Conservation (phyloP, 805 yeast genomes). For the Kodamaea hsintzibuensis region DNA sequence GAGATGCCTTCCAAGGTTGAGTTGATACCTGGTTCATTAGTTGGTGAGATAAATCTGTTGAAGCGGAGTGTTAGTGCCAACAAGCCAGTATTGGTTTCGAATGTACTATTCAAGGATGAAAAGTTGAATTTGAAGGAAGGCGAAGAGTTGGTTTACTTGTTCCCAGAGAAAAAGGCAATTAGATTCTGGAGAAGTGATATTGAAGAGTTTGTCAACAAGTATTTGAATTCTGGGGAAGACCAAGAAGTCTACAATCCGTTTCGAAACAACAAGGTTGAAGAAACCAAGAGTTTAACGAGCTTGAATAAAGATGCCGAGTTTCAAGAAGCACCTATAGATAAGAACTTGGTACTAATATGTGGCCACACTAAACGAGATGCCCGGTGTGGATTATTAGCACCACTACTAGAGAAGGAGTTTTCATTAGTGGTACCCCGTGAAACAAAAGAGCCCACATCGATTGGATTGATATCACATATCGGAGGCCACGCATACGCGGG, state of each 20-base stretch:
- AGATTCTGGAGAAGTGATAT: conserved; percentile 33
- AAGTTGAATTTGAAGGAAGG: conserved; percentile 2
- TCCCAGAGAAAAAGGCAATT: conserved; percentile 54
- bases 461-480: conserved; percentile 70
- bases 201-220: conserved; percentile 40
- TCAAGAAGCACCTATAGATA: background rate
- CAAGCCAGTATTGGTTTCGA: conserved; percentile 54
- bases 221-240: conserved; percentile 37
- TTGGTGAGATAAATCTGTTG: conserved; percentile 36
- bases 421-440: conserved; percentile 36
- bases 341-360: conserved; percentile 53
- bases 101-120: conserved; percentile 33
- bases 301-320: background rate
- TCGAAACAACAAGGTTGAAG: background rate
- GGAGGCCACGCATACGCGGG: conserved; percentile 92
- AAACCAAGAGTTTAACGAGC: background rate
- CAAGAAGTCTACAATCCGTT: conserved; percentile 28
- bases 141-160: conserved; percentile 42
- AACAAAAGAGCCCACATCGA: conserved; percentile 24
- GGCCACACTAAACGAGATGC: conserved; percentile 65
- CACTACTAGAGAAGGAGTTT: conserved; percentile 54
- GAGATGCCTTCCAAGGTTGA: conserved; percentile 56
- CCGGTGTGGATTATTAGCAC: conserved; percentile 70
- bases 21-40: conserved; percentile 43
- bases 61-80: conserved; percentile 39